Base-by-base conservation (phyloP, 2,329 filamentous ascomycete species). In the Cladosporium sp. region DNA sequence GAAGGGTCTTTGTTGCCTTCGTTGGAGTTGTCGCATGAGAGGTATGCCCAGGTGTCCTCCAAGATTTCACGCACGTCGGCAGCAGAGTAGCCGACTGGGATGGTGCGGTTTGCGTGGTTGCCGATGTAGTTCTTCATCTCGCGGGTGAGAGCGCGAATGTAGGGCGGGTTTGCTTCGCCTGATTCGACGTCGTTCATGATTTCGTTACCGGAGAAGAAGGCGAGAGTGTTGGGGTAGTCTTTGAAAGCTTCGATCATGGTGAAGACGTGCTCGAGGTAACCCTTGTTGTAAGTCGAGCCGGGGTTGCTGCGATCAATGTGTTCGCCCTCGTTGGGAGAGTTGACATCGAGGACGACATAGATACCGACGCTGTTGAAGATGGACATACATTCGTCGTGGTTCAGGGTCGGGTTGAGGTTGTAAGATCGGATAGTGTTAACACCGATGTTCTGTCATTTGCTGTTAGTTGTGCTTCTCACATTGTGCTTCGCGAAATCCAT, bases 11-110 rank as follows among this genome's bases (percentile, higher is more conserved):
- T 40, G 22, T 74, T 71, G 67, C 73, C 67, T 40, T 75, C 60
- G 70, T 88, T 81, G 55, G 80, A 73, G 57, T 71, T 68, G 38
- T 81, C 76, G 75, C 89, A 92, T 71, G 88, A 82, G 76, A 92
- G 80, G 76, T 89, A 92, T 71, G 88, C 85, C 84, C 82, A 92
- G 57, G 84, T 88, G 67, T 92, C 89, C 70, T 86, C 80, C 22
- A 92, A 82, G 43, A 90, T 84, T 1, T 82, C 76, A 61, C 89
- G 86, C 43, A 93, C 89, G 71, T 92, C 89, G 51, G 89, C 89
- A 58, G 86, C 85, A 17, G 84, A 86, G 76, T 89, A 89, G 36
- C 86, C 86, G 30, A 88, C 85, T 6, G 85, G 84, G 60, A 88
- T 88, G 22, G 74, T 65, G 55, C 86, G 82, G 39, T 76, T 64